Percentiles rank a stretch among this genome's conserved stretches.
Conservation (phyloP, 2,329 filamentous ascomycete genomes). For the Colletotrichum gloeosporioides region DNA sequence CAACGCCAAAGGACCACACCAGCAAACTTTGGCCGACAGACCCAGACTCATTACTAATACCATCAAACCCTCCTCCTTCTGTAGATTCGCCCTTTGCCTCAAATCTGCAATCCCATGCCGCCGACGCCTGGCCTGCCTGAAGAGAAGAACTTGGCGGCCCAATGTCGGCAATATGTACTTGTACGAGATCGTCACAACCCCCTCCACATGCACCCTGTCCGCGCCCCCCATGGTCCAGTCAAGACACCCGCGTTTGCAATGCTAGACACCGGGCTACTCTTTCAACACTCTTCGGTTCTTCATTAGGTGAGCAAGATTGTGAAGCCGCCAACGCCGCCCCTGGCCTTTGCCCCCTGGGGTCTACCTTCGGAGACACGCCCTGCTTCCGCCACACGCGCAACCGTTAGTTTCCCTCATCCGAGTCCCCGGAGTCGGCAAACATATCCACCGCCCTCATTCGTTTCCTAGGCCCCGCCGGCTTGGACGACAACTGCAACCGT, state of each 20-base stretch:
- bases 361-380: background rate
- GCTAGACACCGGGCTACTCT: background rate
- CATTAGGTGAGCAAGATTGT: conserved; percentile 13
- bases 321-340: background rate
- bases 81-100: background rate
- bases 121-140: background rate
- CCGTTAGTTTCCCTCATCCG: conserved; percentile 34
- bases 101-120: background rate
- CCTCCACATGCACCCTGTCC: conserved; percentile 10
- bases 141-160: background rate
- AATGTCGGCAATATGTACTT: background rate
- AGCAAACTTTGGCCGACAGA: background rate
- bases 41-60: background rate
- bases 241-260: conserved; percentile 4
- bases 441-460: conserved; percentile 82
- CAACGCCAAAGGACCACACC: background rate
- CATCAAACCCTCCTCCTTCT: background rate
- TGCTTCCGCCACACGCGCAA: background rate
- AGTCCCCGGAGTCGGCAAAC: conserved; percentile 79
- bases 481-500: conserved; percentile 28
- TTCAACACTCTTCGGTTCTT: background rate
- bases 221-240: background rate
- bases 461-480: conserved; percentile 49
- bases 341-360: background rate
- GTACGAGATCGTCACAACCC: background rate